Evolutionary conservation across 495 filamentous ascomycete genomes (phyloP).

Genomic region (Lasiosphaeria hispida): DNA sequence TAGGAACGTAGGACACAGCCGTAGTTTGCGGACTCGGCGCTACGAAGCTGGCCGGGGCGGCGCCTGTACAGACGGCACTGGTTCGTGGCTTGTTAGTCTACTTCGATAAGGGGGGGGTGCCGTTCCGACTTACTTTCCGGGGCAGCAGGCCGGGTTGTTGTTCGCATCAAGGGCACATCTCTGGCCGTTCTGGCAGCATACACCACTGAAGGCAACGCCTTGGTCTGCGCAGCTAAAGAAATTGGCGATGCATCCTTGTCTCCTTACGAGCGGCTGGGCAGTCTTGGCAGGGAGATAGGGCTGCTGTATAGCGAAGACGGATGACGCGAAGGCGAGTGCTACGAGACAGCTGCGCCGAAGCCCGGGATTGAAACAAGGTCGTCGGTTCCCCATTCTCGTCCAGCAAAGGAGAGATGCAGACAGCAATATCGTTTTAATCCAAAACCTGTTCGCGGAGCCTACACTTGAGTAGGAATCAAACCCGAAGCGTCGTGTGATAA

Average conservation of each 20-base stretch:
- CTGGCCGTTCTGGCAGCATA: constrained; percentile 47
- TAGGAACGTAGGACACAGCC: constrained; percentile 43
- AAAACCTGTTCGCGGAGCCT: no score
- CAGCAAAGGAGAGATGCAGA: no score
- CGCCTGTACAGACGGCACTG: constrained; percentile 47
- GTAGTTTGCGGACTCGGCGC: constrained; percentile 40
- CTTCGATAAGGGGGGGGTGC: neutral
- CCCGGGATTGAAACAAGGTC: neutral
- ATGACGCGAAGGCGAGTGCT: constrained; percentile 11
- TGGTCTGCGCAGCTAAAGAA: constrained; percentile 44
- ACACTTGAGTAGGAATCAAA: no score
- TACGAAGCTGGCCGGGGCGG: constrained; percentile 45
- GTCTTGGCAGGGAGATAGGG: constrained; percentile 34
- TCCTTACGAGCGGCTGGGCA: constrained; percentile 17
- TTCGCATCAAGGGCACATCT: constrained; percentile 41
- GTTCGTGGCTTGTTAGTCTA: neutral
- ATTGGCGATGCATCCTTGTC: constrained; percentile 34
- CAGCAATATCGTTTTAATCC: no score
- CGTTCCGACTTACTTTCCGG: constrained; percentile 35
- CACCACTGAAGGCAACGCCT: constrained; percentile 37
- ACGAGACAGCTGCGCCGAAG: constrained; percentile 7
- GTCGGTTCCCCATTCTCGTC: neutral
- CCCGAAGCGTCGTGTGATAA: no score
- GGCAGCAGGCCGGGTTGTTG: constrained; percentile 47
- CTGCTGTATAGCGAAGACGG: constrained; percentile 22